phyloP scores from a whole-genome alignment of 495 filamentous ascomycete genomes.

The Cudoniella acicularis region DNA sequence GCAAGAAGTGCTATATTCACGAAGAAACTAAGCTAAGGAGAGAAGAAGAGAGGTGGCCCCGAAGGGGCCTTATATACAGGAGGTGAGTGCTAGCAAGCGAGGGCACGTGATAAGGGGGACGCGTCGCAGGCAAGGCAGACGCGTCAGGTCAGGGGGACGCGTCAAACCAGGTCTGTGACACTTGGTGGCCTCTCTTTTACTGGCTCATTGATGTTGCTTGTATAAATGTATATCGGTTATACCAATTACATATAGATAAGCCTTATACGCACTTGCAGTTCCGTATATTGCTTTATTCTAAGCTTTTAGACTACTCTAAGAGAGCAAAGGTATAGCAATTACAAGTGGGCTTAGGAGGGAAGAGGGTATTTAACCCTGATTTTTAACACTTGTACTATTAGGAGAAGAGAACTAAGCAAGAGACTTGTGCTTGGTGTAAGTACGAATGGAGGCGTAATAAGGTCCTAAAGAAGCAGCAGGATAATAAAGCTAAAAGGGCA shows the following conservation, averaged over 20 bases:
- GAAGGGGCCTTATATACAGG: no score
- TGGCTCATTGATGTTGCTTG: constrained; percentile 25
- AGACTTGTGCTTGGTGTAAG: not conserved
- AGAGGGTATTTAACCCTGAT: not conserved
- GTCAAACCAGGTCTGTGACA: constrained; percentile 1
- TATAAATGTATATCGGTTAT: constrained; percentile 1
- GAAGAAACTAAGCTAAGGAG: no score
- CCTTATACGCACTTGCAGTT: not conserved
- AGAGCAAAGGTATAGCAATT: not conserved
- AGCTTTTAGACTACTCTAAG: not conserved
- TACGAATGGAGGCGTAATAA: not conserved
- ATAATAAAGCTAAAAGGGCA: not conserved
- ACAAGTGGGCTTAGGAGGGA: not conserved
- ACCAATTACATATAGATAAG: not conserved
- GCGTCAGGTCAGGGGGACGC: no score
- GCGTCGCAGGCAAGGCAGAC: no score
- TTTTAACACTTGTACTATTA: not conserved
- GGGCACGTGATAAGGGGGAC: no score
- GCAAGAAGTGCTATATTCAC: no score
- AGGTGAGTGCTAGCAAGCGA: no score
- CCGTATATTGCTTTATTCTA: not conserved
- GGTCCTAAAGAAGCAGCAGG: not conserved
- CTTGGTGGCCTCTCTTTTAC: constrained; percentile 26
- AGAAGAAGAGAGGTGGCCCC: no score
- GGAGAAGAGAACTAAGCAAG: not conserved